These are phyloP conservation scores for Iris pallida DNA, from an alignment of 116 monocot genomes.

Conservation along the genomic window DNA sequence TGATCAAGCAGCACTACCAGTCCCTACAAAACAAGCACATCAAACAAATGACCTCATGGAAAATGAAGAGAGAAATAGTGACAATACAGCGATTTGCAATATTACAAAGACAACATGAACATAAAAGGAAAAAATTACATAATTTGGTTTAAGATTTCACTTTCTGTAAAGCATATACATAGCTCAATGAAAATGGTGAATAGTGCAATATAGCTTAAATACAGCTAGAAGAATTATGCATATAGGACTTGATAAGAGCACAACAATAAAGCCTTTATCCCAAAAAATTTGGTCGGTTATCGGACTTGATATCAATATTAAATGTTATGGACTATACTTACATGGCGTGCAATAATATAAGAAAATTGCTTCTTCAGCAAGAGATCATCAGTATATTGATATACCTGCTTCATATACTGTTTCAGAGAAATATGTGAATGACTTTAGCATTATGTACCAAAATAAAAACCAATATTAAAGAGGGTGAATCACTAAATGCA, in stretches of 20 bases:
- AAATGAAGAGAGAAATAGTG: background rate
- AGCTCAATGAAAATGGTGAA: background rate
- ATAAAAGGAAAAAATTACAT: background rate
- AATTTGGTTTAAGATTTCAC: background rate
- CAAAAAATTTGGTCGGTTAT: background rate
- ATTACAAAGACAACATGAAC: background rate
- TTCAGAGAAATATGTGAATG: background rate
- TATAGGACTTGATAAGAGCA: background rate
- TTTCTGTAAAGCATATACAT: background rate
- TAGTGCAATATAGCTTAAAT: background rate
- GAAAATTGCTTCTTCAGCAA: constrained; percentile 93
- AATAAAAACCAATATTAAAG: too few species aligned
- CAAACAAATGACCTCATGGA: background rate
- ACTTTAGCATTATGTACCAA: background rate
- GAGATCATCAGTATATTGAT: constrained; percentile 54
- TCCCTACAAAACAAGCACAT: constrained; percentile 36
- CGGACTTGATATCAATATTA: too few species aligned
- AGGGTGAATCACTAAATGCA: background rate
- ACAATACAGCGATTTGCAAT: background rate
- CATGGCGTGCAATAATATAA: constrained; percentile 91
- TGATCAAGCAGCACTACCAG: constrained; percentile 59
- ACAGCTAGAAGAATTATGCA: background rate
- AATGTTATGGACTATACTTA: constrained; percentile 28
- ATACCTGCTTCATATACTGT: constrained; percentile 90
- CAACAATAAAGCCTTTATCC: background rate